Conservation (phyloP, 495 filamentous ascomycete genomes). For the Tuber umbilicatum region DNA sequence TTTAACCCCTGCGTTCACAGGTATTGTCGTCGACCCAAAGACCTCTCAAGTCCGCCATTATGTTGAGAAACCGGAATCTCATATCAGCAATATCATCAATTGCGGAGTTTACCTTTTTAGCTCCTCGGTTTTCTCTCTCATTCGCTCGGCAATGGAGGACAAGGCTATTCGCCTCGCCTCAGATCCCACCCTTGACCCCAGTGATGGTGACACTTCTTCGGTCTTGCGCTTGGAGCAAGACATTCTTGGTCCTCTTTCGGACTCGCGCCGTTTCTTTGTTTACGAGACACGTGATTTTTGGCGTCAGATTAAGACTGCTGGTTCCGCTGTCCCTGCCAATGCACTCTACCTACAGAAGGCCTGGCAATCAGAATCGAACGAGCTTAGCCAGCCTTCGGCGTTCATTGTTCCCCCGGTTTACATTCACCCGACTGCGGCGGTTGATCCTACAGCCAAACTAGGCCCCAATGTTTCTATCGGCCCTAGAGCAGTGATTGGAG, state of each 20-base stretch:
- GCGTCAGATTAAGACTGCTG: constrained; percentile 99
- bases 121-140: constrained; percentile 91
- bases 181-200: constrained; percentile 90
- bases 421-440: constrained; percentile 89
- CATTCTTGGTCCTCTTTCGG: constrained; percentile 90
- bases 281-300: constrained; percentile 99
- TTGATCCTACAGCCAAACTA: constrained; percentile 93
- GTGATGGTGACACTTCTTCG: constrained; percentile 72
- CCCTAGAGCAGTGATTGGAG: constrained; percentile 72
- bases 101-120: constrained; percentile 97
- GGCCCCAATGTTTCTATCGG: constrained; percentile 96
- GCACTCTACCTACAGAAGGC: constrained; percentile 96
- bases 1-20: constrained; percentile 12
- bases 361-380: constrained; percentile 71
- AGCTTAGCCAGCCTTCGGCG: constrained; percentile 75
- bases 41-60: constrained; percentile 97
- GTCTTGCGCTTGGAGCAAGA: constrained; percentile 96
- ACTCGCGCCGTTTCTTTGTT: constrained; percentile 97
- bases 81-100: constrained; percentile 99
- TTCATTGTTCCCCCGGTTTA: constrained; percentile 91
- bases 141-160: constrained; percentile 91
- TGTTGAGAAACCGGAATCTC: constrained; percentile 97
- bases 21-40: constrained; percentile 87
- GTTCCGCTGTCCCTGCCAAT: constrained; percentile 94
- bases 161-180: constrained; percentile 84